Percentiles rank a stretch among this genome's conserved stretches.
Evolutionary conservation across 2,329 filamentous ascomycete genomes (phyloP).

Genomic region (Clonostachys chloroleuca): DNA sequence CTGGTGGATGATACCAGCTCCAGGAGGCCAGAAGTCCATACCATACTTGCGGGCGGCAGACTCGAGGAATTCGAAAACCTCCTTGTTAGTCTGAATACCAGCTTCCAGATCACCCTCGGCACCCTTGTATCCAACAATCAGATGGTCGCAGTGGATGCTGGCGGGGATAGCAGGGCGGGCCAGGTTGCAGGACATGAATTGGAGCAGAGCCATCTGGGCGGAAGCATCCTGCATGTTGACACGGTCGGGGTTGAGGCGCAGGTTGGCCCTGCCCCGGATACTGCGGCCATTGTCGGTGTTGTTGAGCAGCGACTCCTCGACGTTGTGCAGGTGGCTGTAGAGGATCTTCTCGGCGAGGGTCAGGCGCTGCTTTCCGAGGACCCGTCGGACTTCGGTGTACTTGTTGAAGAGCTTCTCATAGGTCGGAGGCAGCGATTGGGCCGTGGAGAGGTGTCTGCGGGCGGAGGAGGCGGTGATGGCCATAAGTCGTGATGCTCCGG

Average conservation of each 20-base stretch:
- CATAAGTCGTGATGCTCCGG: slow-evolving; percentile 19
- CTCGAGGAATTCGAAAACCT: slow-evolving; percentile 97
- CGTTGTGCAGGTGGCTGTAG: slow-evolving; percentile 89
- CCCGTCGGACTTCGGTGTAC: slow-evolving; percentile 68
- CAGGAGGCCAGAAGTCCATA: slow-evolving; percentile 93
- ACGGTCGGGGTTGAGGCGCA: slow-evolving; percentile 95
- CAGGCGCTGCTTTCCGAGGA: slow-evolving; percentile 64
- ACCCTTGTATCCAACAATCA: slow-evolving; percentile 93
- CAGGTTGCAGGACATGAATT: slow-evolving; percentile 97
- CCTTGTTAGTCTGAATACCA: slow-evolving; percentile 87
- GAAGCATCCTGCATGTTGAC: slow-evolving; percentile 99
- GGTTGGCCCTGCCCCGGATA: slow-evolving; percentile 82
- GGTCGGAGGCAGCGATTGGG: slow-evolving; percentile 54
- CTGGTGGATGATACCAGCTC: slow-evolving; percentile 95
- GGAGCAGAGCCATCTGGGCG: slow-evolving; percentile 94
- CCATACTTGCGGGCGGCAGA: slow-evolving; percentile 87
- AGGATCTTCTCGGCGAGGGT: slow-evolving; percentile 98
- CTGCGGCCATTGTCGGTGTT: slow-evolving; percentile 79
- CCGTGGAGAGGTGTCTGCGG: slow-evolving; percentile 30
- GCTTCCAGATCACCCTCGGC: slow-evolving; percentile 80
- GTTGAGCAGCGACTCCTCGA: slow-evolving; percentile 80
- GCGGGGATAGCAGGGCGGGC: slow-evolving; percentile 88
- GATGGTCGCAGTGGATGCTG: slow-evolving; percentile 97
- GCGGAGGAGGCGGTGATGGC: slow-evolving; percentile 15
- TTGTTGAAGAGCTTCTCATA: slow-evolving; percentile 79